These are phyloP conservation scores for Hericium erinaceus DNA, from an alignment of 768 basidiomycete genomes.

Conservation along the genomic window DNA sequence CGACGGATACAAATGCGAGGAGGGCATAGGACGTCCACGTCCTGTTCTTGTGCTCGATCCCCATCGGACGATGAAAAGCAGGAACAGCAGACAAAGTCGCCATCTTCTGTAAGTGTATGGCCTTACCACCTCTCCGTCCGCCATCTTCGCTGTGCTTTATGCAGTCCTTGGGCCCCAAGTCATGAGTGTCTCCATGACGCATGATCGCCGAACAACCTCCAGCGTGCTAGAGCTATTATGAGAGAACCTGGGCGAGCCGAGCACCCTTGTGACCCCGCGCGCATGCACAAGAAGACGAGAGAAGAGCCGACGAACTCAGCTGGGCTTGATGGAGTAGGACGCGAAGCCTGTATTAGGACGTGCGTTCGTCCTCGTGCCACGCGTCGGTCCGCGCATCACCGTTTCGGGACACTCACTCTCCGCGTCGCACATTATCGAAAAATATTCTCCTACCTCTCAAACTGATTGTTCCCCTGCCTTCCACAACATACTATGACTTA, in stretches of 20 bases:
- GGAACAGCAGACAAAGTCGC: background rate
- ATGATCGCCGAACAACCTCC: background rate
- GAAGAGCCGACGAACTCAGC: background rate
- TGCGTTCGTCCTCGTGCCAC: too few species aligned
- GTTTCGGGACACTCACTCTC: too few species aligned
- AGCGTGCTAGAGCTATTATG: background rate
- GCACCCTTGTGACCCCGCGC: background rate
- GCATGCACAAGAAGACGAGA: background rate
- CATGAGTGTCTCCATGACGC: background rate
- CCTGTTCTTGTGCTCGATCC: background rate
- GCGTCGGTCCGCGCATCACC: too few species aligned
- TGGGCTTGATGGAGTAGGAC: background rate
- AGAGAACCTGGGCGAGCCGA: background rate
- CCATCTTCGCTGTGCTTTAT: background rate
- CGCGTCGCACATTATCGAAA: too few species aligned
- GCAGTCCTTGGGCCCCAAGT: background rate
- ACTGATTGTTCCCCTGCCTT: too few species aligned
- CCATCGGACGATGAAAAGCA: background rate
- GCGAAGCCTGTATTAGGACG: too few species aligned
- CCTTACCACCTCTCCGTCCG: background rate
- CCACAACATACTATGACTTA: too few species aligned
- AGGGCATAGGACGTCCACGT: background rate
- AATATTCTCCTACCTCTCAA: too few species aligned
- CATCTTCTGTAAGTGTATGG: background rate
- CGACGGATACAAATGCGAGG: background rate